Conservation (phyloP, 2,329 filamentous ascomycete species). For the Pestalotiopsis sp. region DNA sequence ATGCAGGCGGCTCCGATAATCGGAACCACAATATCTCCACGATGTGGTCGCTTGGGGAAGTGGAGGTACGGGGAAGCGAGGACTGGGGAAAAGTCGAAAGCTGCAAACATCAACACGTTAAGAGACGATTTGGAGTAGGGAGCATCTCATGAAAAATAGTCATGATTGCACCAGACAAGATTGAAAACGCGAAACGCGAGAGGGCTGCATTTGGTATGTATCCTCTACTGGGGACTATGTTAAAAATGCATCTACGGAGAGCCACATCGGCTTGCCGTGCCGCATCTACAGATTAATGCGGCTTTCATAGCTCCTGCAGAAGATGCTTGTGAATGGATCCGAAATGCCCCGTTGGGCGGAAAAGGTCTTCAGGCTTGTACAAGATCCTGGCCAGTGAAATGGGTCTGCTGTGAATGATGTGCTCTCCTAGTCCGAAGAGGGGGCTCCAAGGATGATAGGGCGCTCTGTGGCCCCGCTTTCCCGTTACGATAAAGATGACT, state of each 20-base stretch:
- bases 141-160: background rate
- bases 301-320: background rate
- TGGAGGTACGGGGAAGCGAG: background rate
- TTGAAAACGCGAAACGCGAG: conserved; percentile 2
- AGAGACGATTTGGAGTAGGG: background rate
- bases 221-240: background rate
- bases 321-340: background rate
- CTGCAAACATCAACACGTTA: background rate
- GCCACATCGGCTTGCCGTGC: background rate
- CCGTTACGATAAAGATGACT: background rate
- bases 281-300: background rate
- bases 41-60: background rate
- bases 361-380: background rate
- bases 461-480: background rate
- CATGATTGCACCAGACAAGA: background rate
- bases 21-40: background rate
- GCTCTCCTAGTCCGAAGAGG: background rate
- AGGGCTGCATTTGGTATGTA: background rate
- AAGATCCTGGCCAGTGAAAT: background rate
- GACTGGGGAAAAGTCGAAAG: background rate
- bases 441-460: background rate
- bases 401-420: background rate
- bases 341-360: background rate
- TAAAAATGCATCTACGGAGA: background rate
- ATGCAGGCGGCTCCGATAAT: background rate